These are phyloP conservation scores for Rubia peregrina DNA, from an alignment of 305 asterid genomes.

Conservation along the genomic window DNA sequence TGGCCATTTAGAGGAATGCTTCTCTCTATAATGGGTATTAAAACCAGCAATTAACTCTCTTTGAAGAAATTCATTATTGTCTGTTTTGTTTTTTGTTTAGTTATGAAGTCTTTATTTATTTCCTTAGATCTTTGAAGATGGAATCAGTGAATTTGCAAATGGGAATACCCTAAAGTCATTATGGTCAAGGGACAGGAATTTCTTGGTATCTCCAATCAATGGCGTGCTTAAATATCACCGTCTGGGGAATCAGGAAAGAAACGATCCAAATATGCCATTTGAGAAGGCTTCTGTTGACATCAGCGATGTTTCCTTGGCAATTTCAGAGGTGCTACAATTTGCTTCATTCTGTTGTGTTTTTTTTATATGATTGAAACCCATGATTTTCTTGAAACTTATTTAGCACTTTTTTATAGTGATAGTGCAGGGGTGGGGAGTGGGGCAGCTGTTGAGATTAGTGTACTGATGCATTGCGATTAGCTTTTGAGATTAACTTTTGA, in stretches of 20 bases:
- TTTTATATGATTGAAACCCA: background rate
- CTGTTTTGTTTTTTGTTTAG: slow-evolving; percentile 16
- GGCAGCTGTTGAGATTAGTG: background rate
- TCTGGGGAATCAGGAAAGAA: slow-evolving; percentile 86
- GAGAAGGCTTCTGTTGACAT: slow-evolving; percentile 84
- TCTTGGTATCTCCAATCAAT: slow-evolving; percentile 88
- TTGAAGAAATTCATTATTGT: slow-evolving; percentile 16
- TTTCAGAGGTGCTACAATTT: slow-evolving; percentile 64
- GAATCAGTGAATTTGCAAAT: slow-evolving; percentile 63
- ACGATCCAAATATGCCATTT: slow-evolving; percentile 69
- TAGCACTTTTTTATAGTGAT: background rate
- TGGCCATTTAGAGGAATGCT: background rate
- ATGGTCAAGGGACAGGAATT: slow-evolving; percentile 69
- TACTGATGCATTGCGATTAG: too few relatives aligned
- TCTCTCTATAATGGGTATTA: background rate
- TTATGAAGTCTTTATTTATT: slow-evolving; percentile 7
- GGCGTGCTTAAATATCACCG: slow-evolving; percentile 95
- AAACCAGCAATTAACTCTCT: background rate
- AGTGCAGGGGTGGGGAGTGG: background rate
- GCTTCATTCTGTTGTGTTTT: background rate
- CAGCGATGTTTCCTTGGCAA: slow-evolving; percentile 72
- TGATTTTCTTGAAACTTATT: background rate
- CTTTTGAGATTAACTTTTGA: too few relatives aligned
- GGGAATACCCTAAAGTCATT: slow-evolving; percentile 34
- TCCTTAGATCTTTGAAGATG: slow-evolving; percentile 84